Conservation (phyloP, 1,139 yeast species). For the Pichia sp. region DNA sequence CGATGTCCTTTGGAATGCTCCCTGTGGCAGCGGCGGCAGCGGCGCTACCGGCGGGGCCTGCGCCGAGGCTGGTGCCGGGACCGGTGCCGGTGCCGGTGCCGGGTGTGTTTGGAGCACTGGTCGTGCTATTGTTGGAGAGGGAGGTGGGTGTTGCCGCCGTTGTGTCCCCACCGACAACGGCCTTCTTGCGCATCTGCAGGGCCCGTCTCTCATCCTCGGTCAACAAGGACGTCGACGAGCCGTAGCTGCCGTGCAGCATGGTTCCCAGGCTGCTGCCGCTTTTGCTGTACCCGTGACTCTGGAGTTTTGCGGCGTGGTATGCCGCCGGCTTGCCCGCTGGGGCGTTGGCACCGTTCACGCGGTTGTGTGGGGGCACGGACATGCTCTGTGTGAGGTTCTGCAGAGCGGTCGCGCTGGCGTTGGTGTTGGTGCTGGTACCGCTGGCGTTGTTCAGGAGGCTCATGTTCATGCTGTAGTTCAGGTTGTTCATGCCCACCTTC, state of each 20-base stretch:
- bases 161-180: neutral
- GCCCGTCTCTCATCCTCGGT: neutral
- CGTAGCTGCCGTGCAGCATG: neutral
- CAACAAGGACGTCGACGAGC: neutral
- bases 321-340: neutral
- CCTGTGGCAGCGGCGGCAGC: too few relatives aligned
- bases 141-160: too few relatives aligned
- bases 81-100: too few relatives aligned
- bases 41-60: too few relatives aligned
- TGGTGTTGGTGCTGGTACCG: neutral
- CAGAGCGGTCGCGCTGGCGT: neutral
- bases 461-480: constrained; percentile 5
- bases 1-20: constrained; percentile 57
- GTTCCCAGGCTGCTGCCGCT: neutral
- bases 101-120: too few relatives aligned
- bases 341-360: constrained; percentile 1
- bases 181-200: neutral
- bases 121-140: too few relatives aligned
- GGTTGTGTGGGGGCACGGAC: constrained; percentile 20
- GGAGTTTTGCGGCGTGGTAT: neutral
- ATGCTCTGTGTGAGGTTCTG: constrained; percentile 10
- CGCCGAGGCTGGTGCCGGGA: too few relatives aligned
- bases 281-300: constrained; percentile 1
- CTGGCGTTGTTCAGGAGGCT: neutral
- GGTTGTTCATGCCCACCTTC: constrained; percentile 3